Base-by-base conservation (phyloP, 164 flowering plant genomes). In the Magnolia officinalis region DNA sequence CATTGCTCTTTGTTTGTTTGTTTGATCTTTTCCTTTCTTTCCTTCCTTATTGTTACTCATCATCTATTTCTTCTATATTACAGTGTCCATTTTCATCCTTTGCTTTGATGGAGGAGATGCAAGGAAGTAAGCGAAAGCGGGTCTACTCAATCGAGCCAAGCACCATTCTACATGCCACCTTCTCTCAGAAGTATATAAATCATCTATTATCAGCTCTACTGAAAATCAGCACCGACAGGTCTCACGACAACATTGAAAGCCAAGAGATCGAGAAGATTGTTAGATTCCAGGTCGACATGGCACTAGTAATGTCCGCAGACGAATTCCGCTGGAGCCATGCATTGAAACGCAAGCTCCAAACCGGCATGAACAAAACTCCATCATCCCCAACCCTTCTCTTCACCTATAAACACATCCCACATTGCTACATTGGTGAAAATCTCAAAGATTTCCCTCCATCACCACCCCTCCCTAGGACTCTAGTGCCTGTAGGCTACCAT, bases 161-260 rank as follows among this genome's bases (percentile, higher is more conserved):
- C 20, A 67, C 58, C 24, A n/a, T 45, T 6, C 18, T 63, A 55
- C 19, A 68, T 21, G 73, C 72, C 0, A 21, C 26, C 37, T 83
- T 81, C 68, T 70, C 74, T n/a, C 79, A 75, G 14, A 83, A 70
- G n/a, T 84, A 84, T 63, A 65, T 82, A 8, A 78, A 64, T 37
- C 37, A 72, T 77, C 76, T 84, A 19, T 51, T 82, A 55, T 80
- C 84, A 70, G 77, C 80, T 72, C 69, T 84, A 21, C 9, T 65
- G 64, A 67, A 73, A 51, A 72, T 79, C 55, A 21, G 24, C 9
- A 69, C 26, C 1, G 58, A 72, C 18, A 67, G 26, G 13, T 63
- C 67, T 29, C 63, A 58, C 0, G 67, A 31, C 2, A 61, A 75
- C 4, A 68, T 52, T 13, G 66, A 24, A n/a, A 63, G 19, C 8